A percentile compares a stretch with the other conserved stretches of the same genome.
Evolutionary conservation across 148 eudicot genomes (phyloP).

Genomic region (Rheum nobile): DNA sequence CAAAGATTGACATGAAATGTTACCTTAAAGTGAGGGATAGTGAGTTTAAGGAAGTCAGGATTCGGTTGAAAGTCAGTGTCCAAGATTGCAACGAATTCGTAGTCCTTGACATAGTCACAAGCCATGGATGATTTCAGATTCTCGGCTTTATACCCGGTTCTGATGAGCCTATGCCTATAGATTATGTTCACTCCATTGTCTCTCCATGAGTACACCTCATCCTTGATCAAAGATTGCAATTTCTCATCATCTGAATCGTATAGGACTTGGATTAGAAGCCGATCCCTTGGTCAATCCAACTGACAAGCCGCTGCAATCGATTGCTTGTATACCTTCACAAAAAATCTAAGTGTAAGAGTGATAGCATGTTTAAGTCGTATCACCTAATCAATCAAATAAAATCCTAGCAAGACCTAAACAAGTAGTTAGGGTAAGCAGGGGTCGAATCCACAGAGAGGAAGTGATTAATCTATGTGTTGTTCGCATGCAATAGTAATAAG

Average conservation of each 20-base stretch:
- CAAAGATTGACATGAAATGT: not conserved
- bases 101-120: constrained; percentile 62
- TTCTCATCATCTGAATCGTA: constrained; percentile 63
- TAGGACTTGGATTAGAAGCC: constrained; percentile 47
- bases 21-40: constrained; percentile 72
- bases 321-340: constrained; percentile 47
- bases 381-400: too few species aligned
- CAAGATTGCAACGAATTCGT: constrained; percentile 66
- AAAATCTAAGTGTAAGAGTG: not conserved
- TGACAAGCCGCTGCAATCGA: constrained; percentile 64
- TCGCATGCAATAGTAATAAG: too few species aligned
- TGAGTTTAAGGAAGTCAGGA: constrained; percentile 53
- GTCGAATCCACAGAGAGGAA: too few species aligned
- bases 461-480: too few species aligned
- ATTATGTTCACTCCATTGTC: constrained; percentile 51
- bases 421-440: too few species aligned
- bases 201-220: constrained; percentile 49
- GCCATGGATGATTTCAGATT: constrained; percentile 78
- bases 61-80: constrained; percentile 79
- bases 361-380: not conserved
- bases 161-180: constrained; percentile 48
- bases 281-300: constrained; percentile 61
- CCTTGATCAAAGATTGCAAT: constrained; percentile 46
- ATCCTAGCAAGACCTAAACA: too few species aligned
- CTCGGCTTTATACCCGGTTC: constrained; percentile 72